Evolutionary conservation across 495 filamentous ascomycete genomes (phyloP).

Genomic region (Penicillium diatomitis): DNA sequence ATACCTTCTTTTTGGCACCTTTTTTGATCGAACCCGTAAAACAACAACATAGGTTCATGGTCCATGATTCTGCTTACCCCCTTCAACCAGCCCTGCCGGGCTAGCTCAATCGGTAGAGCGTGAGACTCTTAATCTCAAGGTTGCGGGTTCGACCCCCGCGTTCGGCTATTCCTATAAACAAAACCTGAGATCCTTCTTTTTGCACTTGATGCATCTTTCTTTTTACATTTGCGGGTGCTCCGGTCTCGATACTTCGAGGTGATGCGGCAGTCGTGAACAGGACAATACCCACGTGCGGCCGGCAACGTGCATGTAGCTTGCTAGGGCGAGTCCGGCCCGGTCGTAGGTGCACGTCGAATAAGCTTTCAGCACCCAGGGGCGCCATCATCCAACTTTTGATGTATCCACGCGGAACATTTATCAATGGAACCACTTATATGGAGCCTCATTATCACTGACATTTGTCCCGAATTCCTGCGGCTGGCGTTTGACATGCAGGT

Average conservation of each 20-base stretch:
- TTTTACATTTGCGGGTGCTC: not conserved
- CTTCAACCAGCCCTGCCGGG: slow-evolving; percentile 29
- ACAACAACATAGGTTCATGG: not conserved
- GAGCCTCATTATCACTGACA: too few relatives aligned
- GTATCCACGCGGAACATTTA: too few relatives aligned
- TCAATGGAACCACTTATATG: too few relatives aligned
- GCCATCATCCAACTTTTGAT: too few relatives aligned
- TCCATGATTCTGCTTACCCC: not conserved
- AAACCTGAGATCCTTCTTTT: slow-evolving; percentile 10
- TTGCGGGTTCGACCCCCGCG: slow-evolving; percentile 50
- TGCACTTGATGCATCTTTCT: slow-evolving; percentile 7
- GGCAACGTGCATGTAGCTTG: too few relatives aligned
- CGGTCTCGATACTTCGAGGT: slow-evolving; percentile 5
- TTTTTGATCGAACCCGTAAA: slow-evolving; percentile 1
- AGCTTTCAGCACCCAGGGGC: too few relatives aligned
- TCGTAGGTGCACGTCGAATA: too few relatives aligned
- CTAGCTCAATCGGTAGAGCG: slow-evolving; percentile 55
- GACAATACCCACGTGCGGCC: not conserved
- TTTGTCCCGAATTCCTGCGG: too few relatives aligned
- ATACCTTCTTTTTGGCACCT: slow-evolving; percentile 9
- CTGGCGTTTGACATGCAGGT: too few relatives aligned
- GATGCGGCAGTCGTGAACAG: slow-evolving; percentile 7
- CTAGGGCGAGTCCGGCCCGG: too few relatives aligned
- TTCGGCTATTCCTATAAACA: slow-evolving; percentile 35
- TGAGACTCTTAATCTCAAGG: slow-evolving; percentile 55